These are phyloP conservation scores for Patellifolia procumbens DNA, from an alignment of 179 eudicot species.

Conservation along the genomic window DNA sequence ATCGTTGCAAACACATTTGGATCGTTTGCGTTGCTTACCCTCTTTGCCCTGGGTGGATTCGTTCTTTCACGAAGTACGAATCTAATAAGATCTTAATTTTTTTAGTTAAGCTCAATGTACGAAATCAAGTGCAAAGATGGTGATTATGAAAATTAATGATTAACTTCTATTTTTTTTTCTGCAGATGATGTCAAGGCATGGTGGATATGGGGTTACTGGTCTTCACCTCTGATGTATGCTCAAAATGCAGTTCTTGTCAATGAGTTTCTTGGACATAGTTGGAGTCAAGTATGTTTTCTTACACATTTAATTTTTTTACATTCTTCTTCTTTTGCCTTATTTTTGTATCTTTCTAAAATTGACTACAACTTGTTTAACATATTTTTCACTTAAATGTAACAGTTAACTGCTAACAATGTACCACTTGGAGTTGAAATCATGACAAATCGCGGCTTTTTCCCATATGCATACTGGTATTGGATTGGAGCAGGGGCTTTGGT, in stretches of 20 bases:
- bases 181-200: slow-evolving; percentile 51
- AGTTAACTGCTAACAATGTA: slow-evolving; percentile 34
- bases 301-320: neutral
- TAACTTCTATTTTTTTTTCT: slow-evolving; percentile 8
- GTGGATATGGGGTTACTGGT: slow-evolving; percentile 75
- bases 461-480: slow-evolving; percentile 68
- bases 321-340: too few species aligned
- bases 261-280: slow-evolving; percentile 58
- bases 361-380: slow-evolving; percentile 3
- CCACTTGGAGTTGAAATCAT: slow-evolving; percentile 41
- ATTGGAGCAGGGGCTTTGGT: slow-evolving; percentile 48
- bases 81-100: neutral
- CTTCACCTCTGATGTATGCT: slow-evolving; percentile 66
- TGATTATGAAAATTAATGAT: neutral
- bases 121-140: neutral
- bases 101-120: neutral
- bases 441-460: slow-evolving; percentile 41
- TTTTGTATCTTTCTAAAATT: neutral
- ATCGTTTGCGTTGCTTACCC: slow-evolving; percentile 44
- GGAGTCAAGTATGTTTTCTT: slow-evolving; percentile 45
- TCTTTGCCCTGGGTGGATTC: slow-evolving; percentile 59
- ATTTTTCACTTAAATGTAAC: slow-evolving; percentile 7
- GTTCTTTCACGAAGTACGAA: slow-evolving; percentile 51
- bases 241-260: slow-evolving; percentile 54
- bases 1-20: slow-evolving; percentile 63